Evolutionary conservation across 768 basidiomycete genomes (phyloP), one percentile per base, ranked within the genome.

Genomic region (Trametes punicea): DNA sequence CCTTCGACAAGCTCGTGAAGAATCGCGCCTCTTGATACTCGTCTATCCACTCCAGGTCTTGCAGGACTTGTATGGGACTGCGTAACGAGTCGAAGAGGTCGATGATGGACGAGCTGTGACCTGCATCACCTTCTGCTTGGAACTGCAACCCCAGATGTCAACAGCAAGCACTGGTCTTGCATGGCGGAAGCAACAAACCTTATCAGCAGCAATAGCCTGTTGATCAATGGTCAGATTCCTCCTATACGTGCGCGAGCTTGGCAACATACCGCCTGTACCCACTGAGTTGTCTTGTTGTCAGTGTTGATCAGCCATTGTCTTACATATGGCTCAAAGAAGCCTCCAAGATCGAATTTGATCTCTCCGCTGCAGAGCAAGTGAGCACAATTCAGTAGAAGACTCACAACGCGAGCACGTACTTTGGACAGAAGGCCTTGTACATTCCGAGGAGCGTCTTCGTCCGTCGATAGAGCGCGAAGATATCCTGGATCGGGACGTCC

Each of bases 51-150:
- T 94, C 82, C 36, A 99, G 75, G 45, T 90, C 90, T 69, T 91
- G 82, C 41, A 99, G 71, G 72, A 97, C 94, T 55, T 82, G 81
- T 64, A 94, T 87, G 0, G 96, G 93, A 63, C 90, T 93, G 47
- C 91, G 84, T 51, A 98, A 78, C 2, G 94, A 97, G 60, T 93
- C 93, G 65, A 98, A 98, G 1, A 99, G 78, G 71, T 99, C 97
- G 21, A 94, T 86, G 51, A 99, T 95, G 0, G 96, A 98, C n/a
- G 95, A 94, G 63, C 93, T 96, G 65, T 95, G 91, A 0, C 90
- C 90, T 70, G 90, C 84, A 10, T 76, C 56, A 57, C 89, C 80
- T 73, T 93, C 81, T 53, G 91, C 78, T 75, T 93, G 79, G 62
- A 91, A 92, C 86, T 89, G 59, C 26, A 31, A n/a, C 25, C 40